Evolutionary conservation across 1,284 basidiomycete species (phyloP).

Genomic region (Sutorius eximius): DNA sequence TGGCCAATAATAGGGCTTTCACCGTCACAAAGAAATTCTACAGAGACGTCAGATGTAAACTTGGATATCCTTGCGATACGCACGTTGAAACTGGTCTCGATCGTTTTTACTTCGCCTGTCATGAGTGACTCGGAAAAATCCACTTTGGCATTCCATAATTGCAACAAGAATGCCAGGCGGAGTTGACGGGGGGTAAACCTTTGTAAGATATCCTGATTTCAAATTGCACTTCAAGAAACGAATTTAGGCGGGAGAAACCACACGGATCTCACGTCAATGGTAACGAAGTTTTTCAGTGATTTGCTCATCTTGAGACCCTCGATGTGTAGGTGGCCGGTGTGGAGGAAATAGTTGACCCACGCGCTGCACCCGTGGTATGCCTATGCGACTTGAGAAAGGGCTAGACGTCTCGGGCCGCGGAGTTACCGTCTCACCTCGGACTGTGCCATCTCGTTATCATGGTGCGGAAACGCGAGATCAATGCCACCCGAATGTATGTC

Average conservation of each 20-base stretch:
- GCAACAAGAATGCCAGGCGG: constrained; percentile 90
- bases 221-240: constrained; percentile 4
- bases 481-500: constrained; percentile 98
- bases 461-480: constrained; percentile 97
- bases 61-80: constrained; percentile 23
- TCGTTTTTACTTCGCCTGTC: constrained; percentile 85
- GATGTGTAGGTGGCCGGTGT: constrained; percentile 98
- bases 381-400: constrained; percentile 40
- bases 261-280: constrained; percentile 78
- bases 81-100: constrained; percentile 89
- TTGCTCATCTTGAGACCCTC: constrained; percentile 99
- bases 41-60: constrained; percentile 6
- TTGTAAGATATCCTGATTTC: constrained; percentile 80
- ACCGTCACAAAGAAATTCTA: constrained; percentile 94
- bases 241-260: constrained; percentile 3
- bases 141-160: constrained; percentile 90
- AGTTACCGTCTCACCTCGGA: constrained; percentile 67
- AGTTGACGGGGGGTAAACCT: constrained; percentile 88
- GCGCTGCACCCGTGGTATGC: constrained; percentile 90
- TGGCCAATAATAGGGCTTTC: constrained; percentile 72
- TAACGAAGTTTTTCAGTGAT: constrained; percentile 98
- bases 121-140: constrained; percentile 93
- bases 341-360: constrained; percentile 99
- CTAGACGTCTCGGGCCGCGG: constrained; percentile 4
- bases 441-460: constrained; percentile 99